Base-by-base conservation (phyloP, 192 early-diverging fungal species). In the Backusella psychrophila region DNA sequence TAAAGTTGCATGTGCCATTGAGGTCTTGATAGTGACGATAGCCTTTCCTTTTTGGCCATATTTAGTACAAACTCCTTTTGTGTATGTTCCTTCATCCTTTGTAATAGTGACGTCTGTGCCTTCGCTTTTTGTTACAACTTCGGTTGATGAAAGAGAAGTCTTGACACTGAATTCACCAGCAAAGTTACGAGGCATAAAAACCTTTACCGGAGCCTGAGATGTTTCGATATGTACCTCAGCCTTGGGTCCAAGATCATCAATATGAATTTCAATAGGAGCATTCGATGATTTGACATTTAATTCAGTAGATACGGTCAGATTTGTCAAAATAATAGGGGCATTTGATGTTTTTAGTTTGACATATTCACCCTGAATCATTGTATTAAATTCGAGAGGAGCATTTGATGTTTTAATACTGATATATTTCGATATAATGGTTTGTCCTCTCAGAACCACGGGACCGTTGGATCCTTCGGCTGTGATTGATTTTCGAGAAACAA, bases 201-300 rank as follows among this genome's bases (percentile, higher is more conserved):
- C 42, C 12, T 71, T 71, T 7, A 49, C 26, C 4, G 70, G 39
- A 31, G 42, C 23, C 41, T 31, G 46, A 0, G 70, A 46, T 17
- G 41, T 34, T 46, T 71, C 70, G 9, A 71, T 49, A 29, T 19
- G 1, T 1, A 71, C 29, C 6, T 23, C 12, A 12, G 70, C 70
- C 0, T 36, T 46, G 9, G 21, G 15, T 31, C 29, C 42, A 39
- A 71, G 41, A 71, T 71, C 70, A 36, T 42, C 26, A 41, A 71
- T 71, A 44, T 71, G 70, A 44, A 71, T 7, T 21, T 71, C 70
- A 4, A 71, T 9, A 44, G 44, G 44, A 44, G 70, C 39, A 44
- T 31, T 31, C 14, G 70, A 49, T 12, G 70, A 44, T 4, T 49
- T 71, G 21, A 71, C 41, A 31, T 23, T 33, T 15, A 44, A 46